Conservation (phyloP, 805 yeast species). For the Priceomyces carsonii region DNA sequence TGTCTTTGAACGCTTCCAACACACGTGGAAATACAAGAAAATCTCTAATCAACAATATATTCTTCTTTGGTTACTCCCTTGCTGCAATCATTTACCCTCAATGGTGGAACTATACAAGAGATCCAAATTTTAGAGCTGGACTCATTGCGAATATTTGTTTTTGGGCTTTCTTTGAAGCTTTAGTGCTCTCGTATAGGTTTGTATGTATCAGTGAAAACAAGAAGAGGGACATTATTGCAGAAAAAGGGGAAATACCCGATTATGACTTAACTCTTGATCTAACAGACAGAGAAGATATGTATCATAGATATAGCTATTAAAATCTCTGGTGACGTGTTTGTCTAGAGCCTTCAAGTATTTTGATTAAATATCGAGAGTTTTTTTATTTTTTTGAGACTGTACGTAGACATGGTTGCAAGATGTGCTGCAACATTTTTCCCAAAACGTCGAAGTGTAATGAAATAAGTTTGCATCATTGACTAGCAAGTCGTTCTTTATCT, state of each 20-base stretch:
- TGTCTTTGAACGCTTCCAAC: constrained; percentile 11
- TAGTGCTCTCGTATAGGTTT: constrained; percentile 23
- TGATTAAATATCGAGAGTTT: too few species aligned
- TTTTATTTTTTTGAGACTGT: too few species aligned
- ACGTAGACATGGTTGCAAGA: too few species aligned
- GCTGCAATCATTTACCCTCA: constrained; percentile 18
- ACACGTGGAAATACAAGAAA: constrained; percentile 16
- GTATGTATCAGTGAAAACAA: constrained; percentile 22
- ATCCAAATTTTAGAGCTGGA: constrained; percentile 15
- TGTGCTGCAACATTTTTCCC: too few species aligned
- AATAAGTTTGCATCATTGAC: too few species aligned
- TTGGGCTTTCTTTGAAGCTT: constrained; percentile 22
- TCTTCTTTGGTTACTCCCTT: constrained; percentile 16
- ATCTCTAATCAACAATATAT: constrained; percentile 11
- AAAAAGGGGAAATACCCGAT: constrained; percentile 13
- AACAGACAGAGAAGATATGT: constrained; percentile 20
- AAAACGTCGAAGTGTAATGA: too few species aligned
- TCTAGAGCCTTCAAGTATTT: too few species aligned
- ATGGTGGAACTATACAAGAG: constrained; percentile 17
- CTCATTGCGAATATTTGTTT: constrained; percentile 22
- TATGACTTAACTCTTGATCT: constrained; percentile 19
- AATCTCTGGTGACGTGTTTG: too few species aligned
- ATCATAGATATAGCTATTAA: constrained; percentile 5
- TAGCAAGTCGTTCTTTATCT: too few species aligned
- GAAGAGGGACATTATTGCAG: constrained; percentile 12